Base-by-base conservation (phyloP, 2,329 filamentous ascomycete species). In the Trichophyton mentagrophytes region DNA sequence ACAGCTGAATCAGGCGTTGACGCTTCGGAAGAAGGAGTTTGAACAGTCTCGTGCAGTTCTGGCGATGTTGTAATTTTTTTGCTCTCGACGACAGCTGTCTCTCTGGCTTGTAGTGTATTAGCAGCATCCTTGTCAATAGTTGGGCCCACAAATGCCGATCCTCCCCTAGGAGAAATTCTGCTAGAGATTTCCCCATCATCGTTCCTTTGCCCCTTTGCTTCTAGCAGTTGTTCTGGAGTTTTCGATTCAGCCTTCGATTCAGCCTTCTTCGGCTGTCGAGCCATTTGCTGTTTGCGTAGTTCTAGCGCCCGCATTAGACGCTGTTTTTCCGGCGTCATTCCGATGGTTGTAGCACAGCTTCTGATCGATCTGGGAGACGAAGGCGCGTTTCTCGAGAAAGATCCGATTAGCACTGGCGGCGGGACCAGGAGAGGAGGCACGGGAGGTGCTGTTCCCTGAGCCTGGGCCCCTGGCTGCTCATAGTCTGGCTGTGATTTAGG, bases 271-370 rank as follows among this genome's bases (percentile, higher is more conserved):
- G 55, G 36, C 20, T 57, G 55, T 27, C n/a, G 17, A 42, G 70
- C 72, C 70, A 86, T 85, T 72, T 90, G 90, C 74, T 88, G 90
- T 73, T 95, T 93, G 59, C 92, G 83, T 66, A 96, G 74, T 73
- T 96, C 88, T 76, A 96, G 81, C 6, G 93, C 93, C 76, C 95
- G 96, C 89, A 96, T 91, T 64, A 99, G 78, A 60, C 93, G 82
- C 63, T 89, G 85, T 76, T 95, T 97, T 72, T 99, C 93, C 0
- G 89, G 89, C 1, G 89, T 90, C 68, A 95, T 87, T n/a, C 77
- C 76, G 9, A 71, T 79, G 67, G 72, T 78, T 68, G 69, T 70
- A 64, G 74, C 64, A 66, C 76, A 76, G 72, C 69, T 82, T 72
- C 69, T 73, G 68, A 60, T 67, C 25, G 74, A 76, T 62, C 71